A percentile compares a stretch with the other conserved stretches of the same genome.
Evolutionary conservation across 129 eudicot species (phyloP).

Genomic region (Lonicera japonica): DNA sequence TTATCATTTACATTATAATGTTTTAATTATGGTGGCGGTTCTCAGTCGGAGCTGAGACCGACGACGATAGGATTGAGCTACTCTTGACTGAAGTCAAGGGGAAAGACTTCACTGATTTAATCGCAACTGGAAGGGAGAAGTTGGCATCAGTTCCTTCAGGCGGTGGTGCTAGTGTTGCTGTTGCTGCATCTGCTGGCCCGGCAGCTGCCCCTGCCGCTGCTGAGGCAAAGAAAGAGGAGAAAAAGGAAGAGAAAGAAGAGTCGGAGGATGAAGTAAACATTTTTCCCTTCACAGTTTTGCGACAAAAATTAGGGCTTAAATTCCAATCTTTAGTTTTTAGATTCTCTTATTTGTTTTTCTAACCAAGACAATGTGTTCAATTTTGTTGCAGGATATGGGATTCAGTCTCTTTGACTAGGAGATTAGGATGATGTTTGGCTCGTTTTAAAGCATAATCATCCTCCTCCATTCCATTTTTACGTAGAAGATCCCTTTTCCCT

Average conservation of each 20-base stretch:
- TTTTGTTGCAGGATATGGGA: slow-evolving; percentile 56
- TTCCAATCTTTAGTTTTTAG: background rate
- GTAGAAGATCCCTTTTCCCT: too few species aligned
- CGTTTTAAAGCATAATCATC: too few species aligned
- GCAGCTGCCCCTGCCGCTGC: slow-evolving; percentile 43
- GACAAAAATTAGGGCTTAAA: too few species aligned
- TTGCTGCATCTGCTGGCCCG: slow-evolving; percentile 37
- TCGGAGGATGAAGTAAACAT: slow-evolving; percentile 69
- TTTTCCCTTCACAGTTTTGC: background rate
- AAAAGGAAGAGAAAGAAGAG: slow-evolving; percentile 68
- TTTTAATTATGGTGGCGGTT: background rate
- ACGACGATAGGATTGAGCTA: slow-evolving; percentile 56
- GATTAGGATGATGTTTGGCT: background rate
- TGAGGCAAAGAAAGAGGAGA: slow-evolving; percentile 77
- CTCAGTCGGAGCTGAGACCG: slow-evolving; percentile 79
- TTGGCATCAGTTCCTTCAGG: slow-evolving; percentile 73
- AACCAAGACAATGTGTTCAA: too few species aligned
- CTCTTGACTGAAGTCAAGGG: slow-evolving; percentile 48
- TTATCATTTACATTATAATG: background rate
- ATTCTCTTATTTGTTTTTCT: too few species aligned
- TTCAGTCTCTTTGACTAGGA: slow-evolving; percentile 67
- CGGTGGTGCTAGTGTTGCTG: slow-evolving; percentile 52
- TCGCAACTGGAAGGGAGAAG: slow-evolving; percentile 74
- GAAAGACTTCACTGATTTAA: slow-evolving; percentile 59
- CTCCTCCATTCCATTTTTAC: too few species aligned